Conservation (phyloP, 257 asterid genomes). For the Rehmannia glutinosa region DNA sequence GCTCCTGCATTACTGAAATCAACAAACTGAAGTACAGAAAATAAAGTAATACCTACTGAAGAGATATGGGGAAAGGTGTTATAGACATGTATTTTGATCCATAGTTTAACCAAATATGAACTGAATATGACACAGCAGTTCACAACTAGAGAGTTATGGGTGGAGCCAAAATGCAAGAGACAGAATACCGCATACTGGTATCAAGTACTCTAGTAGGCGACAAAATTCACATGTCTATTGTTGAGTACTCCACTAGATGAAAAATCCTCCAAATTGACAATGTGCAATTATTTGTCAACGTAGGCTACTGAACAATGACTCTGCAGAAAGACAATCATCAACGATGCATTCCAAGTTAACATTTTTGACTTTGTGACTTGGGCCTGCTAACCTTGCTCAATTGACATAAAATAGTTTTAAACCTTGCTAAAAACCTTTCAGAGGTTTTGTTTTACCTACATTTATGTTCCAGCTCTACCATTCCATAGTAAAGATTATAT, state of each 20-base stretch:
- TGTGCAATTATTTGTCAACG: not conserved
- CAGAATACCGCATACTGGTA: not conserved
- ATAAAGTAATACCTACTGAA: not conserved
- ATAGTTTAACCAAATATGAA: not conserved
- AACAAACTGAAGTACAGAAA: not conserved
- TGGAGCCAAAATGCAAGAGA: slow-evolving; percentile 2
- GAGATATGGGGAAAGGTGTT: not conserved
- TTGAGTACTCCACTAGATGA: not conserved
- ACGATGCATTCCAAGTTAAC: not conserved
- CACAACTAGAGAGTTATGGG: too few relatives aligned
- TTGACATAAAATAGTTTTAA: not conserved
- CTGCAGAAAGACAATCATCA: not conserved
- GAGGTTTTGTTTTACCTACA: too few relatives aligned
- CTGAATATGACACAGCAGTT: not conserved
- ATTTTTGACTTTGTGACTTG: not conserved
- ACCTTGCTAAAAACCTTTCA: not conserved
- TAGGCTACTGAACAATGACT: not conserved
- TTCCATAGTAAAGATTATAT: too few relatives aligned
- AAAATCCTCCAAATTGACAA: not conserved
- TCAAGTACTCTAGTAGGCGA: not conserved
- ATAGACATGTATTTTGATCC: not conserved
- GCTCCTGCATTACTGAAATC: slow-evolving; percentile 32
- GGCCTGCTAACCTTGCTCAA: not conserved
- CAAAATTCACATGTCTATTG: not conserved
- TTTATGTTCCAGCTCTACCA: too few relatives aligned